phyloP scores from a whole-genome alignment of 176 grass and related monocot species.

The Hyparrhenia diplandra region DNA sequence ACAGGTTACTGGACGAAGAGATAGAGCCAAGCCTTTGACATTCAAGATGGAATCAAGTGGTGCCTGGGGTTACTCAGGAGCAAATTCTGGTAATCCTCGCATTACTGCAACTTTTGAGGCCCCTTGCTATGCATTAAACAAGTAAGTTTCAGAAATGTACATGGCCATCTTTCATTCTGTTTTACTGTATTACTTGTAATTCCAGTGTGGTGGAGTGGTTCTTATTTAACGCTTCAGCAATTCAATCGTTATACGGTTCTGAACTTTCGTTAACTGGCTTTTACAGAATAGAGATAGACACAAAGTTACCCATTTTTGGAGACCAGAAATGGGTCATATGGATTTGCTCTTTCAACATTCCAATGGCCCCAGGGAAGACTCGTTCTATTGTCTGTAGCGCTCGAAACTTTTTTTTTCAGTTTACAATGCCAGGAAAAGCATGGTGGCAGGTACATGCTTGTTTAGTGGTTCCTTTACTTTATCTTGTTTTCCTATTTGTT shows the following conservation, averaged over 20 bases:
- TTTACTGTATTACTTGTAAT: not conserved
- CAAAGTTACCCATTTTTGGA: conserved; percentile 81
- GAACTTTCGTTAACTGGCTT: not conserved
- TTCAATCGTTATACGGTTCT: not conserved
- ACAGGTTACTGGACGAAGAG: conserved; percentile 95
- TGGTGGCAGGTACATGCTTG: conserved; percentile 82
- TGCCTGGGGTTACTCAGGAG: conserved; percentile 83
- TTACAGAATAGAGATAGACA: conserved; percentile 93
- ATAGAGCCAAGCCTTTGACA: conserved; percentile 81
- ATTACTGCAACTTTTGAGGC: conserved; percentile 82
- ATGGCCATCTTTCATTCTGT: not conserved
- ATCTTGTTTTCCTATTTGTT: not conserved
- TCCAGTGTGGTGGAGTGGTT: not conserved
- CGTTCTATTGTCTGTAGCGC: conserved; percentile 97
- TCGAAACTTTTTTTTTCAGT: conserved; percentile 95
- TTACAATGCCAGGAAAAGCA: conserved; percentile 82
- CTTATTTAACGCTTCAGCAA: not conserved
- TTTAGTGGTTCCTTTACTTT: not conserved
- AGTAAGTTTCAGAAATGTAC: conserved; percentile 49
- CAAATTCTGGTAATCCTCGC: conserved; percentile 77
- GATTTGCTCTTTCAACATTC: conserved; percentile 99
- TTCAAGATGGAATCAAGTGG: conserved; percentile 98
- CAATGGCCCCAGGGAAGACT: conserved; percentile 94
- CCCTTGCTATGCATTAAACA: conserved; percentile 92
- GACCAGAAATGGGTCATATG: conserved; percentile 99